phyloP scores from a whole-genome alignment of 768 basidiomycete species.

The Naganishia vaughanmartiniae region DNA sequence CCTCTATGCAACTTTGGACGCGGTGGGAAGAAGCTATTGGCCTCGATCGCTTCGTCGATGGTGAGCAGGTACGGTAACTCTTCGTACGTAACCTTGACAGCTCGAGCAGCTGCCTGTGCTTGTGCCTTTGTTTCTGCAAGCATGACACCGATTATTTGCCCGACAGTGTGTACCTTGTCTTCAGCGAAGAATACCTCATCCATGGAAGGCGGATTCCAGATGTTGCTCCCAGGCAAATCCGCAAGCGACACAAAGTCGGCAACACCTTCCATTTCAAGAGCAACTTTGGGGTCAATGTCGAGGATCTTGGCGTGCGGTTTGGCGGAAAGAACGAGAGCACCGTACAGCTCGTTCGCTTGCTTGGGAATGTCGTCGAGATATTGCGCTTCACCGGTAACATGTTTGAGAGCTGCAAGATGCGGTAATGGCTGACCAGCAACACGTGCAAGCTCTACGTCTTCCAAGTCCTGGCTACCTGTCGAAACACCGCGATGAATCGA shows the following conservation, averaged over 20 bases:
- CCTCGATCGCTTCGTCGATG: conserved; percentile 37
- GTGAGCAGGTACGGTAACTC: conserved; percentile 39
- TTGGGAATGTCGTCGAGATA: conserved; percentile 41
- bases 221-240: conserved; percentile 39
- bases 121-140: conserved; percentile 38
- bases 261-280: conserved; percentile 39
- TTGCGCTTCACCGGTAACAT: conserved; percentile 40
- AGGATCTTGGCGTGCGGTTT: conserved; percentile 41
- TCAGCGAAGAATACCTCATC: conserved; percentile 40
- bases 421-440: conserved; percentile 36
- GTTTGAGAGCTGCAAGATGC: conserved; percentile 39
- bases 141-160: conserved; percentile 39
- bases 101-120: conserved; percentile 37
- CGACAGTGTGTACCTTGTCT: conserved; percentile 35
- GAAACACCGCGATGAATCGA: conserved; percentile 36
- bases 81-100: conserved; percentile 40
- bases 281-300: conserved; percentile 33
- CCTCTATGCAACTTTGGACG: conserved; percentile 37
- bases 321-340: conserved; percentile 36
- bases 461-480: conserved; percentile 36
- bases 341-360: conserved; percentile 35
- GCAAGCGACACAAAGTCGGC: conserved; percentile 33
- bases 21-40: conserved; percentile 27
- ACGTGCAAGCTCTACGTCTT: conserved; percentile 37
- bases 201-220: conserved; percentile 33